A percentile compares a stretch with the other conserved stretches of the same genome.
These are phyloP conservation scores for Aphanomyces astaci DNA, from an alignment of 352 stramenopile species.

Conservation along the genomic window DNA sequence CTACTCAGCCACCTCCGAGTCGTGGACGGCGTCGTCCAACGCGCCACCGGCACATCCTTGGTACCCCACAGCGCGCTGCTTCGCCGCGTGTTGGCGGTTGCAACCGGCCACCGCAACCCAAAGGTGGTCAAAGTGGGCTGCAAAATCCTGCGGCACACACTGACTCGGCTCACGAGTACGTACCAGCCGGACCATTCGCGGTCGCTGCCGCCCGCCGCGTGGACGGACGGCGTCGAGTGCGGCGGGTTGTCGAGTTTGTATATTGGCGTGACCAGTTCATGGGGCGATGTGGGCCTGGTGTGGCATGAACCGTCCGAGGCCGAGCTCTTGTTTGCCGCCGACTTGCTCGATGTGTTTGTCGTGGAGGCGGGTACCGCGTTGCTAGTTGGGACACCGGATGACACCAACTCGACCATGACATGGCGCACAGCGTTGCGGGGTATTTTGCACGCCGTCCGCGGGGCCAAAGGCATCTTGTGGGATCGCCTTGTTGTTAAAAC, in stretches of 20 bases:
- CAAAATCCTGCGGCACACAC: constrained; percentile 37
- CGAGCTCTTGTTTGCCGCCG: constrained; percentile 46
- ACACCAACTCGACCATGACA: no score
- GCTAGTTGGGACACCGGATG: no score
- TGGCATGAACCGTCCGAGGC: constrained; percentile 56
- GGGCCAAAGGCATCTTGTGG: constrained; percentile 45
- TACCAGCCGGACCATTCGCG: constrained; percentile 52
- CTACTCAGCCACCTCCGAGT: constrained; percentile 46
- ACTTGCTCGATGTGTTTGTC: constrained; percentile 47
- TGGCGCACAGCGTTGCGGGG: constrained; percentile 45
- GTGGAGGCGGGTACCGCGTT: constrained; percentile 12
- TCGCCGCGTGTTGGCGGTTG: constrained; percentile 38
- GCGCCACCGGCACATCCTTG: constrained; percentile 27
- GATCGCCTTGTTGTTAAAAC: no score
- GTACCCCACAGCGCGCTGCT: constrained; percentile 37
- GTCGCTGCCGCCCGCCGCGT: constrained; percentile 43
- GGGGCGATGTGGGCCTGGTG: constrained; percentile 38
- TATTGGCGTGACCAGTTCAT: constrained; percentile 41
- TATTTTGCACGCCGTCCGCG: constrained; percentile 37
- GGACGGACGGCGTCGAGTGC: constrained; percentile 28
- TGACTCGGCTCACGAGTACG: constrained; percentile 38
- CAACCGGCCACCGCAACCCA: constrained; percentile 36
- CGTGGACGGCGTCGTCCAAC: constrained; percentile 42
- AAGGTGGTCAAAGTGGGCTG: constrained; percentile 51
- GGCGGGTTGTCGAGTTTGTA: constrained; percentile 42